These are phyloP conservation scores for Amanita thiersii DNA, from an alignment of 768 basidiomycete species.

Conservation along the genomic window DNA sequence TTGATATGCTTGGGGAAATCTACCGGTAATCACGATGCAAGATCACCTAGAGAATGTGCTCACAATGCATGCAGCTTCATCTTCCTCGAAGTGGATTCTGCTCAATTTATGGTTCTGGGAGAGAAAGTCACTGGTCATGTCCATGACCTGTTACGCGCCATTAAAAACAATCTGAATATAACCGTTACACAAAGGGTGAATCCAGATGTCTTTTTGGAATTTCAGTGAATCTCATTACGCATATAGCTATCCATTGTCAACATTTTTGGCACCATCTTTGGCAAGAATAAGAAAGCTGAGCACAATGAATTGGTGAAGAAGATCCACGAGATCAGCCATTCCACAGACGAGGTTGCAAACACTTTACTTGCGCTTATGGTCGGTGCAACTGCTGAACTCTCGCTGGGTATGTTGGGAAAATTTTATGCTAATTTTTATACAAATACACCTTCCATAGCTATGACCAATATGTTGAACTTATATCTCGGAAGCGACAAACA, in stretches of 20 bases:
- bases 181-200: slow-evolving; percentile 35
- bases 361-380: slow-evolving; percentile 67
- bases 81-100: slow-evolving; percentile 63
- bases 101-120: slow-evolving; percentile 48
- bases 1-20: slow-evolving; percentile 56
- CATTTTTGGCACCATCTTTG: slow-evolving; percentile 42
- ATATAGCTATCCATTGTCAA: slow-evolving; percentile 26
- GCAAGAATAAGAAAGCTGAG: slow-evolving; percentile 33
- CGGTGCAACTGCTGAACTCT: slow-evolving; percentile 57
- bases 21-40: slow-evolving; percentile 40
- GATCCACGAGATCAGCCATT: slow-evolving; percentile 46
- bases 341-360: slow-evolving; percentile 57
- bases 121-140: slow-evolving; percentile 44
- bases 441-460: slow-evolving; percentile 26
- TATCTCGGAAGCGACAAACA: slow-evolving; percentile 47
- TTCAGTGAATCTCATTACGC: background rate
- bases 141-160: slow-evolving; percentile 42
- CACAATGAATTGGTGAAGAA: slow-evolving; percentile 48
- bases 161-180: slow-evolving; percentile 42
- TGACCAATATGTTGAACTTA: slow-evolving; percentile 59
- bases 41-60: background rate
- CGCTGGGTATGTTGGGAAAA: slow-evolving; percentile 39
- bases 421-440: background rate
- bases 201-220: too few species aligned
- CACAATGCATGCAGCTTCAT: slow-evolving; percentile 44